Base-by-base conservation (phyloP, 371 early-diverging fungal species). In the Saksenaea vasiformis region DNA sequence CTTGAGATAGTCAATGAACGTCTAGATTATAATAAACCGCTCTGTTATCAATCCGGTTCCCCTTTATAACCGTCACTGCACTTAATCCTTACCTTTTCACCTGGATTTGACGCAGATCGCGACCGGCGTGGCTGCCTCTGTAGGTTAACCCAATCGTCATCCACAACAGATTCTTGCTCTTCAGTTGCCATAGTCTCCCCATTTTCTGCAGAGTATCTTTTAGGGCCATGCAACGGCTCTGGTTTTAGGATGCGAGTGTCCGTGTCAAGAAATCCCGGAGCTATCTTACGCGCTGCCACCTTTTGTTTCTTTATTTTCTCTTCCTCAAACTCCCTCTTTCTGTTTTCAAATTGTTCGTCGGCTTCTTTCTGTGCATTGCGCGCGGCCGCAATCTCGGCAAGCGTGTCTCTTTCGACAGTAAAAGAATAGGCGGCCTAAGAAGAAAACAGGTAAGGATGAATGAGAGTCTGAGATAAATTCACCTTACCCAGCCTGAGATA, bases 191-290 rank as follows among this genome's bases (percentile, higher is more conserved):
- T 54, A 11, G 57, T 44, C 17, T 54, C 44, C 2, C 56, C 54
- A 5, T 58, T 38, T 5, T 58, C 57, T 26, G 1, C 15, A 5
- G 55, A 58, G 1, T 54, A 51, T 27, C 55, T 35, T 5, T 24
- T 56, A 8, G 63, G 19, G 24, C 39, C 28, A 35, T 68, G 28
- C 13, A 67, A 37, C 27, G 66, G 82, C 31, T 79, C 65, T 10
- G 85, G 83, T 24, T 78, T 72, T 19, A 85, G 67, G 22, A 85
- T 78, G 27, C 83, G 76, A 13, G 76, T 77, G 64, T 85, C 81
- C 22, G 85, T 82, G 68, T 85, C 83, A 28, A 85, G 61, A 65
- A 82, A 85, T 44, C 85, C 85, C 27, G 85, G 85, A 8, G 85
- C 85, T 65, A 85, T 85, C 72, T 76, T 85, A 56, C 83, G 69